phyloP scores from a whole-genome alignment of 2,329 filamentous ascomycete species.

The Neoscytalidium dimidiatum region DNA sequence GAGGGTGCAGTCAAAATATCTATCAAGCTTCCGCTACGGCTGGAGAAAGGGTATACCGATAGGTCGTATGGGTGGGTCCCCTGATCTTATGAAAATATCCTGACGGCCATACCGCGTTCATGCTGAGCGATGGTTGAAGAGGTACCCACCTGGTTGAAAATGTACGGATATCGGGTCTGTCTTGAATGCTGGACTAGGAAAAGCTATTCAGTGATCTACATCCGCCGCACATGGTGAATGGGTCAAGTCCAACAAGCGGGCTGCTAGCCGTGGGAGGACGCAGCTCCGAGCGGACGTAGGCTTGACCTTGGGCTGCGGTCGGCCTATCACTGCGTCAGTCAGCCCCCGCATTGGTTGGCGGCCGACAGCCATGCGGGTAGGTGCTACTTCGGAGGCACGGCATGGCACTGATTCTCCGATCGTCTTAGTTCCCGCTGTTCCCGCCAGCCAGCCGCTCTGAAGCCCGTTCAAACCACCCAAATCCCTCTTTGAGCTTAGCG shows the following conservation, averaged over 20 bases:
- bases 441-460: background rate
- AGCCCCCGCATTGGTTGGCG: background rate
- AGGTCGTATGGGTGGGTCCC: too few species aligned
- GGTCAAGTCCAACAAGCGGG: background rate
- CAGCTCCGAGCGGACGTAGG: background rate
- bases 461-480: background rate
- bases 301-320: background rate
- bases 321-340: background rate
- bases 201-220: background rate
- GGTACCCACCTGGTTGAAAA: background rate
- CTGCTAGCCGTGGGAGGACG: background rate
- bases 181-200: background rate
- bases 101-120: background rate
- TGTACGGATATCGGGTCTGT: background rate
- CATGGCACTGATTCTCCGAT: background rate
- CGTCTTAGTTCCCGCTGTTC: background rate
- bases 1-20: background rate
- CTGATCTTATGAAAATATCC: background rate
- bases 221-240: background rate
- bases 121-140: background rate
- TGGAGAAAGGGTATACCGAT: background rate
- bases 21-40: background rate
- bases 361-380: background rate
- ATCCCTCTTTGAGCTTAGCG: background rate
- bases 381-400: background rate